Evolutionary conservation across 768 basidiomycete species (phyloP).

Genomic region (Tubosaeta sp.): DNA sequence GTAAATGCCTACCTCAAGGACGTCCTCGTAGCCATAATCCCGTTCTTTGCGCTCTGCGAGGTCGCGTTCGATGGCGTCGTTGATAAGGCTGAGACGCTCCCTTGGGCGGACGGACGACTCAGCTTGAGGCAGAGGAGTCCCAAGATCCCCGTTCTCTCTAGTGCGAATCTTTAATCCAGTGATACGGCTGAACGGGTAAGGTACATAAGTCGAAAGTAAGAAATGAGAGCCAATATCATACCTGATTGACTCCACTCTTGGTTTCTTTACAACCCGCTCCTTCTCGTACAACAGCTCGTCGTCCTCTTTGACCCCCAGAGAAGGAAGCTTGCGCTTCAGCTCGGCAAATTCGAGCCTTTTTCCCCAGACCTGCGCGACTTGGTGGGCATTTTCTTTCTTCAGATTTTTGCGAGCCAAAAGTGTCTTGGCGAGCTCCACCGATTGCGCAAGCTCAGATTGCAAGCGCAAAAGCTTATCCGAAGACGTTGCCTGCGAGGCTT

Average conservation of each 20-base stretch:
- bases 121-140: conserved; percentile 33
- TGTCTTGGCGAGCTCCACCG: conserved; percentile 1
- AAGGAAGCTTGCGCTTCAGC: conserved; percentile 71
- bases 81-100: conserved; percentile 59
- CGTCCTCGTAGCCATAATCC: conserved; percentile 84
- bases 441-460: conserved; percentile 3
- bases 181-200: conserved; percentile 34
- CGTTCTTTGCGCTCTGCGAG: conserved; percentile 61
- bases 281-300: conserved; percentile 74
- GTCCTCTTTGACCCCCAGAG: conserved; percentile 57
- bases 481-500: conserved; percentile 83
- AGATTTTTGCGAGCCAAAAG: conserved; percentile 61
- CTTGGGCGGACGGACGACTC: conserved; percentile 57
- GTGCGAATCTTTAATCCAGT: conserved; percentile 52
- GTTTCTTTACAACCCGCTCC: conserved; percentile 58
- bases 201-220: background rate
- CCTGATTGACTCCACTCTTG: conserved; percentile 33
- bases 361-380: conserved; percentile 71
- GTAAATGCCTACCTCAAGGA: conserved; percentile 56
- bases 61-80: conserved; percentile 54
- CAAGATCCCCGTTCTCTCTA: conserved; percentile 39
- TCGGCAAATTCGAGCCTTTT: conserved; percentile 70
- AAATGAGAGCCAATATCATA: background rate
- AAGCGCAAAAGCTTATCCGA: conserved; percentile 79
- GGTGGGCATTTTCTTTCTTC: conserved; percentile 61